Base-by-base conservation (phyloP, 768 basidiomycete species). In the Suillus decipiens region DNA sequence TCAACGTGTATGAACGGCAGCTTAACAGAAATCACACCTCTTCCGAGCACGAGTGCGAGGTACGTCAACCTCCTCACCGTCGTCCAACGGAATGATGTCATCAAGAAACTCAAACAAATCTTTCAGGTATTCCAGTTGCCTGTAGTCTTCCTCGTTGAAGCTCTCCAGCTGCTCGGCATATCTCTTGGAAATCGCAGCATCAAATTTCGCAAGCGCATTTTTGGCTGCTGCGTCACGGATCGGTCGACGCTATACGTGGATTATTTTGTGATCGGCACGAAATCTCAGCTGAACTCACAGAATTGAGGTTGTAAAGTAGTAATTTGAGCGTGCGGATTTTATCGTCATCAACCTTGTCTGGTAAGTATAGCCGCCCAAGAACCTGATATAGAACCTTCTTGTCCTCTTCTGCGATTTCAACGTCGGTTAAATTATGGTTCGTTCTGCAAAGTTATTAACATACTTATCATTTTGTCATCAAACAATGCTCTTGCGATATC, bases 131-230 rank as follows among this genome's bases (percentile, higher is more conserved):
- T 87, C 84, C 3, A 92, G 78, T 61, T 88, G 79, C 63, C 88
- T 78, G 63, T 85, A 87, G 48, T 92, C 89, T 43, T 84, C 88
- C 69, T 92, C 89, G 63, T 81, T 86, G 72, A 93, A 89, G 63
- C 82, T 83, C 64, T 87, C 86, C 14, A 95, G 77, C 67, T 89
- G 86, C 60, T 84, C 81, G 42, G 86, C 84, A 65, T 88, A 94
- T 69, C 86, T 88, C 80, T 93, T 95, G 56, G 77, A 74, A 48
- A 97, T 78, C 5, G 78, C 64, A 0, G 80, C 72, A 37, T 92
- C 87, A 70, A 96, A 95, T 65, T 87, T 88, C 28, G 75, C 77
- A 57, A 96, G 79, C 0, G 93, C 88, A 64, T 89, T 95, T 48
- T 84, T 86, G 15, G 89, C 75, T 63, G 82, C 69, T 54, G 81